Base-by-base conservation (phyloP, 164 flowering plant genomes). In the Umbilicus rupestris region DNA sequence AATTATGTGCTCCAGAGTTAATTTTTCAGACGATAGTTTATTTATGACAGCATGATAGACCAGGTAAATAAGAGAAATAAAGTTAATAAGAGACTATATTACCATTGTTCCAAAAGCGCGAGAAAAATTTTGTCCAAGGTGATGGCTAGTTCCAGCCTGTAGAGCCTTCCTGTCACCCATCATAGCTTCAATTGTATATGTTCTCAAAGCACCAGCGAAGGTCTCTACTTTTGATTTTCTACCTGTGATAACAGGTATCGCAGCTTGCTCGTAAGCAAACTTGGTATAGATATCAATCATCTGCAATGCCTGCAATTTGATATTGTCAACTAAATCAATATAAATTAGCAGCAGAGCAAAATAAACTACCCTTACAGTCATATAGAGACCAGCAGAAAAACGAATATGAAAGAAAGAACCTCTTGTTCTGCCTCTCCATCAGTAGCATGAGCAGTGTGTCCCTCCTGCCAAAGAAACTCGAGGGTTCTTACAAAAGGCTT, bases 401-500 rank as follows among this genome's bases (percentile, higher is more conserved):
- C 16, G 17, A 22, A 50, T 29, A 19, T 17, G 17, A 10, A 26
- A 55, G 60, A 55, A 29, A 55, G 39, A 59, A 94, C 99, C 97
- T 92, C 99, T 64, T 82, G 80, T 73, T 95, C 99, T 65, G 99
- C 99, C 80, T 95, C 99, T 73, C 85, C 95, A 35, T 83, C 78
- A 44, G 87, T 84, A 65, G 97, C 89, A 85, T 91, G 97, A 70
- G 99, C 97, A 63, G 97, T 89, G 66, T 94, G 99, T 17, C 99
- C 99, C 78, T 94, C 99, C 72, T 94, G 99, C 99, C 99, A 94
- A 14, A 91, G 85, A 82, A 94, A 94, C 65, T 94, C 99, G 59
- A 91, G 96, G 65, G 96, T 94, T 77, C 99, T 85, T 52, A 94
- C 75, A 78, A 94, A 94, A 52, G 98, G 98, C 75, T 90, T 94